Percentiles rank a stretch among this genome's conserved stretches.
These are phyloP conservation scores for Schoenoplectus tabernaemontani DNA, from an alignment of 202 grass and related monocot genomes.

Conservation along the genomic window DNA sequence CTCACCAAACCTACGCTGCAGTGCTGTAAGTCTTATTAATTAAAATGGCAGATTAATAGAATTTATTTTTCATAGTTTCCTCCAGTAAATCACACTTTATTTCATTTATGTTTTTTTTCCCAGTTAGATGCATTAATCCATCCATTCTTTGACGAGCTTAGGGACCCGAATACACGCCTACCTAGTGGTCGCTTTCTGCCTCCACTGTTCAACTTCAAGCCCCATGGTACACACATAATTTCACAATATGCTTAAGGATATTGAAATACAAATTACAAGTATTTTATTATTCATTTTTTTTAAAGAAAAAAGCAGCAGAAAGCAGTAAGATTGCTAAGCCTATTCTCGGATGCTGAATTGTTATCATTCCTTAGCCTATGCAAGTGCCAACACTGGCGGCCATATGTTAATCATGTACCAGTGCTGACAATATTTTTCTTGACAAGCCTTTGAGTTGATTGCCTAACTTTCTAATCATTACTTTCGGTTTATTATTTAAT, in stretches of 20 bases:
- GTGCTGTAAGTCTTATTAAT: slow-evolving; percentile 56
- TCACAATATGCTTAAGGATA: neutral
- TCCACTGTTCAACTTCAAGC: slow-evolving; percentile 91
- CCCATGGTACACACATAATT: slow-evolving; percentile 46
- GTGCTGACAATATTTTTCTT: neutral
- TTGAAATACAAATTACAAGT: neutral
- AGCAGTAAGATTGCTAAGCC: neutral
- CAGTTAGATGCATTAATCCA: slow-evolving; percentile 87
- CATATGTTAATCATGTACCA: neutral
- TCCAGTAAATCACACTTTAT: neutral
- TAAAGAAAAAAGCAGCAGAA: neutral
- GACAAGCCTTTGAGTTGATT: neutral
- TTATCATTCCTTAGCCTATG: neutral
- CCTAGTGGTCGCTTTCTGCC: slow-evolving; percentile 78
- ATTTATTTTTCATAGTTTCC: neutral
- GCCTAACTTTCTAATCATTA: neutral
- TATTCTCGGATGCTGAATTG: neutral
- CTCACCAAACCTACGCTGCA: slow-evolving; percentile 79
- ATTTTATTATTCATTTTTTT: neutral
- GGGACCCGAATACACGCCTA: slow-evolving; percentile 68
- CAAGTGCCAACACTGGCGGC: neutral
- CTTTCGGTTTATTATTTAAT: neutral
- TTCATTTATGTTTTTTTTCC: slow-evolving; percentile 13
- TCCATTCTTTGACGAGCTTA: slow-evolving; percentile 94
- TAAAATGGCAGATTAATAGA: neutral